These are phyloP conservation scores for Boletus vermiculosoides DNA, from an alignment of 768 basidiomycete species.

Conservation along the genomic window DNA sequence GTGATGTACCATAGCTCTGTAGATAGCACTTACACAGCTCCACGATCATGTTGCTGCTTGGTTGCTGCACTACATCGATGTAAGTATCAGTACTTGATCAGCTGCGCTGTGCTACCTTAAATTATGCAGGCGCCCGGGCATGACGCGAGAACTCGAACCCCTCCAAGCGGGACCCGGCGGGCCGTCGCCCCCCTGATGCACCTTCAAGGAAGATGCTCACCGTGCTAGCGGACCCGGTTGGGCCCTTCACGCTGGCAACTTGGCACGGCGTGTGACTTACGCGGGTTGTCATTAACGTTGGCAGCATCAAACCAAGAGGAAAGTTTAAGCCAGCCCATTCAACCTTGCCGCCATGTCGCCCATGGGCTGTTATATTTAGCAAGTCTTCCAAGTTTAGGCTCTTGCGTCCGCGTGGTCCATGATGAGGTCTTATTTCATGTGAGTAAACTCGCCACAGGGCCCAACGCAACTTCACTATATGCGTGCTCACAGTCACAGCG, in stretches of 20 bases:
- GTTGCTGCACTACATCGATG: no score
- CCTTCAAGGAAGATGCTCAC: no score
- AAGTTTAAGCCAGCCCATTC: neutral
- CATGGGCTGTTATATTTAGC: neutral
- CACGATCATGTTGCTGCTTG: no score
- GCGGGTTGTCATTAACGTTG: neutral
- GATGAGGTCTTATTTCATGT: neutral
- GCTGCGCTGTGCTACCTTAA: no score
- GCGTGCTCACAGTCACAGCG: neutral
- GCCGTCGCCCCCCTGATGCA: no score
- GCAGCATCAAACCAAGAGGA: neutral
- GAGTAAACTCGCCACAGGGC: neutral
- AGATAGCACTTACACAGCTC: no score
- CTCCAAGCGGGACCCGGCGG: no score
- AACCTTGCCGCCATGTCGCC: neutral
- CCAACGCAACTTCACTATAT: neutral
- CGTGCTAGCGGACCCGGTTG: neutral
- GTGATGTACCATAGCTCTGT: neutral
- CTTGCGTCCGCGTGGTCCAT: neutral
- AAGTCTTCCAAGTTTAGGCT: neutral
- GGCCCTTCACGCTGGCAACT: neutral
- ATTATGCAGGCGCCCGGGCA: no score
- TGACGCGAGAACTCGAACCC: no score
- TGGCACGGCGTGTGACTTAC: neutral
- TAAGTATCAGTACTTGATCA: no score